Evolutionary conservation across 1,139 yeast species (phyloP).

Genomic region (Geotrichum candidum): DNA sequence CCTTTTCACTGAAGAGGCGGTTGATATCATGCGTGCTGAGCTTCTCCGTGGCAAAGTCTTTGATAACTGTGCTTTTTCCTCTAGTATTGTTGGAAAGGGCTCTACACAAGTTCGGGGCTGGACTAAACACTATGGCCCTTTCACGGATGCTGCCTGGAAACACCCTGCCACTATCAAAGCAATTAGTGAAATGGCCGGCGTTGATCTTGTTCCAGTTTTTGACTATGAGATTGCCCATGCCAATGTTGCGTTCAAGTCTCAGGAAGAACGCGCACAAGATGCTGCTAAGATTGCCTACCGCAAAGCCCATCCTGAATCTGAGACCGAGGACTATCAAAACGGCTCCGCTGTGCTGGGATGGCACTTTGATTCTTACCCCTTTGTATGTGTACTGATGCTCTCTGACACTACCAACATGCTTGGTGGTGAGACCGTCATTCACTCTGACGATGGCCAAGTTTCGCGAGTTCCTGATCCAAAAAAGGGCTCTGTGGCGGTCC

Average conservation of each 20-base stretch:
- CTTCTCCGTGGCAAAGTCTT: constrained; percentile 43
- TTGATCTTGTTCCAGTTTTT: constrained; percentile 46
- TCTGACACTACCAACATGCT: constrained; percentile 51
- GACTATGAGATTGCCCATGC: constrained; percentile 52
- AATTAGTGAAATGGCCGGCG: constrained; percentile 49
- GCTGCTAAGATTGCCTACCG: constrained; percentile 23
- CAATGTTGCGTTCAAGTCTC: constrained; percentile 40
- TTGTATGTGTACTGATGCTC: constrained; percentile 58
- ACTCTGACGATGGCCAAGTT: constrained; percentile 43
- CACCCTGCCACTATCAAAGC: constrained; percentile 50
- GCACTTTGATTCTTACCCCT: constrained; percentile 57
- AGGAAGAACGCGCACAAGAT: constrained; percentile 17
- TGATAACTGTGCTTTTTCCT: constrained; percentile 41
- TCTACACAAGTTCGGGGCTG: constrained; percentile 51
- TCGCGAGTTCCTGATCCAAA: constrained; percentile 49
- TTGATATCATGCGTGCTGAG: constrained; percentile 50
- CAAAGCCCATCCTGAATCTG: constrained; percentile 46
- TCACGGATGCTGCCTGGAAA: constrained; percentile 50
- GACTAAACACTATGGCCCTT: constrained; percentile 41
- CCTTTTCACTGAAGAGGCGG: constrained; percentile 51
- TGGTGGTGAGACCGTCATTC: constrained; percentile 52
- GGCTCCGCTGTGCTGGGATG: constrained; percentile 36
- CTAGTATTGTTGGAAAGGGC: constrained; percentile 31
- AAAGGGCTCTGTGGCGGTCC: constrained; percentile 48
- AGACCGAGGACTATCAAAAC: constrained; percentile 21